These are phyloP conservation scores for Geopyxis carbonaria DNA, from an alignment of 495 filamentous ascomycete species.

Conservation along the genomic window DNA sequence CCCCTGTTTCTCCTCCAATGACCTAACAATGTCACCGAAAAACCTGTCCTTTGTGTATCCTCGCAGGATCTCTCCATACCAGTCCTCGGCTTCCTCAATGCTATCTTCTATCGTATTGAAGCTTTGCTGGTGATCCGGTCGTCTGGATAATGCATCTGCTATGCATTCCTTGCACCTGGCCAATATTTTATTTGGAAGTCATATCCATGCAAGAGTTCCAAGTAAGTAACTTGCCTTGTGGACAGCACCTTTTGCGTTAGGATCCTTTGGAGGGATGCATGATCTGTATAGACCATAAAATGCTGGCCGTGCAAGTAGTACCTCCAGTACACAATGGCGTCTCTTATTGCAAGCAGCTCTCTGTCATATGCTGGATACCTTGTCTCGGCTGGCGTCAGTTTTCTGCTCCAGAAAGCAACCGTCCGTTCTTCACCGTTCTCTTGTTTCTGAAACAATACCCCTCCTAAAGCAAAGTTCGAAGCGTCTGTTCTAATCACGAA, in stretches of 20 bases:
- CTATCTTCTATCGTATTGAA: no score
- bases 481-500: not conserved
- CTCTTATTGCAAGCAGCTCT: slow-evolving; percentile 4
- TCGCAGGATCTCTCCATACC: no score
- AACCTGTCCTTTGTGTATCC: no score
- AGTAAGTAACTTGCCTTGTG: not conserved
- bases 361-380: slow-evolving; percentile 12
- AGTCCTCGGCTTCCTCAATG: no score
- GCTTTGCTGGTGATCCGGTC: slow-evolving; percentile 2
- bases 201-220: not conserved
- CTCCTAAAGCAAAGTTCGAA: not conserved
- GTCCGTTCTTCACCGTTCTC: no score
- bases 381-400: slow-evolving; percentile 5
- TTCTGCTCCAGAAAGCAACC: not conserved
- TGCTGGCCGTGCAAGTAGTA: not conserved
- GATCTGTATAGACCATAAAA: not conserved
- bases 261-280: not conserved
- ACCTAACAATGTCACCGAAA: no score
- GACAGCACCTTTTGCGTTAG: not conserved
- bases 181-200: not conserved
- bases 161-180: not conserved
- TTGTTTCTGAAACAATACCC: not conserved
- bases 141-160: not conserved
- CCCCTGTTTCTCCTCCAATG: no score
- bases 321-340: not conserved